A percentile compares a stretch with the other conserved stretches of the same genome.
These are phyloP conservation scores for Hypoxylon subgilvum DNA, from an alignment of 495 filamentous ascomycete species.

Conservation along the genomic window DNA sequence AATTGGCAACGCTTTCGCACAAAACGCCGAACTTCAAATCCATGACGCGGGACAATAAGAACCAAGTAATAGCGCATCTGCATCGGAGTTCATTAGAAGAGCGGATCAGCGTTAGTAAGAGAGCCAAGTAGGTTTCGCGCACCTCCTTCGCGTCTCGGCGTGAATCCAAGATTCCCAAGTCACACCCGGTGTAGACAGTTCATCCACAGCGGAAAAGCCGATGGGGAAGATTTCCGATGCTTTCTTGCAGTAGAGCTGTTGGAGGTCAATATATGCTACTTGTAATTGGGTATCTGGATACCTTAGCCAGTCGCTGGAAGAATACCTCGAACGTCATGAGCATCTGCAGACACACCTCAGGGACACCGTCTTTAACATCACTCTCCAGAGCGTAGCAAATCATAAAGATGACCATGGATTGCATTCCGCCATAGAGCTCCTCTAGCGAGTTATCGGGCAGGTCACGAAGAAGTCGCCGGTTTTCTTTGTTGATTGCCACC, in stretches of 20 bases:
- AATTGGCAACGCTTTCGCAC: constrained; percentile 25
- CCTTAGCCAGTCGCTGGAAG: neutral
- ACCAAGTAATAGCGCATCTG: constrained; percentile 33
- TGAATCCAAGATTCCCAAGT: constrained; percentile 36
- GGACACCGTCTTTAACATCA: neutral
- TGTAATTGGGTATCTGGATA: neutral
- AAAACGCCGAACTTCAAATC: constrained; percentile 26
- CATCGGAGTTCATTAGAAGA: neutral
- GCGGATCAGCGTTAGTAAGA: neutral
- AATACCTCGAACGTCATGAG: constrained; percentile 33
- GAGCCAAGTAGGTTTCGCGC: neutral
- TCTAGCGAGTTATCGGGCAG: neutral
- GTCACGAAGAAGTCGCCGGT: constrained; percentile 9
- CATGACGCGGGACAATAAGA: constrained; percentile 35
- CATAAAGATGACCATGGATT: constrained; percentile 24
- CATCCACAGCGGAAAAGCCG: neutral
- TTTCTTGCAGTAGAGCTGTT: constrained; percentile 22
- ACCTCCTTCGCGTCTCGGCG: constrained; percentile 35
- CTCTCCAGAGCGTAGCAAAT: constrained; percentile 23
- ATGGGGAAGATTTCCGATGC: neutral
- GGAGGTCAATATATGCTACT: neutral
- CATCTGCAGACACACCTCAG: constrained; percentile 20
- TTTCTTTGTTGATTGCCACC: constrained; percentile 21
- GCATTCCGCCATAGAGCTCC: constrained; percentile 16
- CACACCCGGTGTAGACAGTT: constrained; percentile 16